phyloP scores from a whole-genome alignment of 306 rosid species.

The Castanospermum australe region DNA sequence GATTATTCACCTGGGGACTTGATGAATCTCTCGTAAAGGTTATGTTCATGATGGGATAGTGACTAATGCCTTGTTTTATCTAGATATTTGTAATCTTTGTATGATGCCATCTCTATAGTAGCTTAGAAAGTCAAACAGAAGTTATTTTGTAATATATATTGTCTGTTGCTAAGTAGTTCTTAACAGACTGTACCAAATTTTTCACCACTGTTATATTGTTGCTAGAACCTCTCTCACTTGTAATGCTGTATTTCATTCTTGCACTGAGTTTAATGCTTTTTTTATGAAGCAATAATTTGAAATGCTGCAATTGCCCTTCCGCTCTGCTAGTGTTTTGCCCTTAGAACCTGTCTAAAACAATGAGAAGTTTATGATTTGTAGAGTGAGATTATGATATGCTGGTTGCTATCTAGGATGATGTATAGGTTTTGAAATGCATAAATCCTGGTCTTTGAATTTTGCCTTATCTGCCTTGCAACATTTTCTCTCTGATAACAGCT shows the following conservation, averaged over 20 bases:
- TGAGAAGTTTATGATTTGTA: background rate
- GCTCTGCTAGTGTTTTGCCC: background rate
- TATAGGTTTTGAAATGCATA: background rate
- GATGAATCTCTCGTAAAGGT: background rate
- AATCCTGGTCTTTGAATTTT: background rate
- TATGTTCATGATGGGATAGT: background rate
- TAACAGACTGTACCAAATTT: background rate
- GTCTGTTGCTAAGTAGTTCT: background rate
- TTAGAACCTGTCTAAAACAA: background rate
- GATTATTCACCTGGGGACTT: background rate
- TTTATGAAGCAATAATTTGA: background rate
- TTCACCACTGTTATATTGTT: background rate
- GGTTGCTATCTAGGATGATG: background rate
- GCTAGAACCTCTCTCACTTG: constrained; percentile 1
- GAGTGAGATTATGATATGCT: background rate
- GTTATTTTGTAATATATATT: constrained; percentile 7
- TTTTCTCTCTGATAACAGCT: constrained; percentile 6
- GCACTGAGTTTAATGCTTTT: constrained; percentile 6
- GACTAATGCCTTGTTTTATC: background rate
- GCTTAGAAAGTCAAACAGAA: constrained; percentile 1
- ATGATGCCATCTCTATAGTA: background rate
- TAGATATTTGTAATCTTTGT: constrained; percentile 11
- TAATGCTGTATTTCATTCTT: constrained; percentile 6
- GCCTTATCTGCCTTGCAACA: background rate
- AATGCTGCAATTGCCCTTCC: constrained; percentile 2